Conservation (phyloP, 495 filamentous ascomycete species). For the Penicillium soppii region DNA sequence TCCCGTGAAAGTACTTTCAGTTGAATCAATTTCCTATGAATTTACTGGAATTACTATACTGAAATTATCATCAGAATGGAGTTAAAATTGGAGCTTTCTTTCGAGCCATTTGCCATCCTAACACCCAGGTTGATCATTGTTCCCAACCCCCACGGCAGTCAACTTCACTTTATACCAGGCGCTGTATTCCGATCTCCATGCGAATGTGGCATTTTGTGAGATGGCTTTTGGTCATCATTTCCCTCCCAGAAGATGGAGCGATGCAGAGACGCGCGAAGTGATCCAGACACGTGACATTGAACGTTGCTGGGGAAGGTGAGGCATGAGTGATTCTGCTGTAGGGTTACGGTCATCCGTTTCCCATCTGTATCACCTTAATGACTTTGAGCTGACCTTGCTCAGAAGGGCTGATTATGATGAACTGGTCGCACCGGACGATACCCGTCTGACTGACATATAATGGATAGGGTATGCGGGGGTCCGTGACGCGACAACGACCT, state of each 20-base stretch:
- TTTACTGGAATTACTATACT: too few species aligned
- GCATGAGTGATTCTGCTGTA: conserved; percentile 25
- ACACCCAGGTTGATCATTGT: conserved; percentile 21
- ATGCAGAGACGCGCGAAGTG: conserved; percentile 18
- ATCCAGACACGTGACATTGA: conserved; percentile 23
- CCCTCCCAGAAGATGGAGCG: conserved; percentile 17
- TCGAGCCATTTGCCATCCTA: conserved; percentile 14
- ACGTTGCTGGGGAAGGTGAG: conserved; percentile 17
- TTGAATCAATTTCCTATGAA: too few species aligned
- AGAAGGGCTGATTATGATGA: background rate
- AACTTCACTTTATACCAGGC: conserved; percentile 14
- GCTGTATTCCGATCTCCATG: conserved; percentile 20
- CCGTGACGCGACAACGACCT: conserved; percentile 27
- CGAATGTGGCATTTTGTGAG: conserved; percentile 19
- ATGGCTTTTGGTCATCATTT: conserved; percentile 24
- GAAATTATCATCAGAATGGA: background rate
- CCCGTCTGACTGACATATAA: conserved; percentile 4
- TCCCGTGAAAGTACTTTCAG: too few species aligned
- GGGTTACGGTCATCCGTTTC: conserved; percentile 8
- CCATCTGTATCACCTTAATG: too few species aligned
- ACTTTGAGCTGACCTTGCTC: too few species aligned
- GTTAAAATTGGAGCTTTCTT: background rate
- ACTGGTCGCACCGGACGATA: too few species aligned
- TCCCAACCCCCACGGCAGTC: conserved; percentile 23
- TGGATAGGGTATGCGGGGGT: conserved; percentile 31